Evolutionary conservation across 2,329 filamentous ascomycete species (phyloP), one percentile per base, ranked within the genome.

Genomic region (Didymella segeticola): DNA sequence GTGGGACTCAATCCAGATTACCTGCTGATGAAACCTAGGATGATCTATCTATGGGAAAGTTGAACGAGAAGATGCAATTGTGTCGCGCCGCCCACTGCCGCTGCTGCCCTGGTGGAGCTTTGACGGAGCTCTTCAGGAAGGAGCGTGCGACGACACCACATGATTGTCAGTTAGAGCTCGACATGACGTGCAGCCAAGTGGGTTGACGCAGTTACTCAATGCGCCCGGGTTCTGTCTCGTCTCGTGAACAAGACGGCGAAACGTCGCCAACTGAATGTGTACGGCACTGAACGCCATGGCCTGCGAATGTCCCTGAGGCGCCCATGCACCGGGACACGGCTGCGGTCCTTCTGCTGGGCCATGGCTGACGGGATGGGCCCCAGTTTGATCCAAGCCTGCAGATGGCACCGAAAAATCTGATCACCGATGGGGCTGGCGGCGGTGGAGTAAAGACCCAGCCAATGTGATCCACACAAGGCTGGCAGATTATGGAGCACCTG

Each of bases 21-120:
- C n/a, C n/a, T n/a, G n/a, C n/a, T n/a, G n/a, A n/a, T n/a, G n/a
- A n/a, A n/a, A n/a, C n/a, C n/a, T n/a, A n/a, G n/a, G n/a, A n/a
- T n/a, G n/a, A n/a, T n/a, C n/a, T n/a, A n/a, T n/a, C n/a, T 34
- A 50, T 50, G 52, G 46, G 41, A 50, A 55, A 47, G 34, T 47
- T 23, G 34, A 17, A 23, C 22, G 17, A n/a, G n/a, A 34, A 26
- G 33, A 55, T 55, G 52, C 46, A 23, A 50, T 50, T 55, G 31
- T 49, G 46, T n/a, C 26, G 22, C 29, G 36, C 41, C 37, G n/a
- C n/a, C n/a, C n/a, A 34, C n/a, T 22, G 42, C 11, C 31, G 43
- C 20, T n/a, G n/a, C n/a, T n/a, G n/a, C n/a, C n/a, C n/a, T n/a
- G n/a, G n/a, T n/a, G n/a, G n/a, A n/a, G n/a, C n/a, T n/a, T n/a